These are phyloP conservation scores for Globisporangium radiosum DNA, from an alignment of 352 stramenopile genomes.

Conservation along the genomic window DNA sequence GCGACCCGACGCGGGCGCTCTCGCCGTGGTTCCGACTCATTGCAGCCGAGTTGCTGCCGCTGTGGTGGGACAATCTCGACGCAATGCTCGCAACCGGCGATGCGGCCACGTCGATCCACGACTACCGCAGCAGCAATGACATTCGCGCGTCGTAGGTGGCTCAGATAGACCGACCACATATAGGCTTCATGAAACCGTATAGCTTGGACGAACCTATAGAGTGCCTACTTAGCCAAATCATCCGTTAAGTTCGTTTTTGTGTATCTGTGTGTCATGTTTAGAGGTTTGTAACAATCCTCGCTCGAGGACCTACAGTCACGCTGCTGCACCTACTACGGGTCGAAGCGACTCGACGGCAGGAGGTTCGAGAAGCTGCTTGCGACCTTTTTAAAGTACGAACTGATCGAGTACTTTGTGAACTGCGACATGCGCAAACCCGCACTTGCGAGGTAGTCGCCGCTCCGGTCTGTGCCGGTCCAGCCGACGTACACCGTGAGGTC, in stretches of 20 bases:
- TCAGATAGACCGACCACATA: too few species aligned
- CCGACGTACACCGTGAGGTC: slow-evolving; percentile 74
- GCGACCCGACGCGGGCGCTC: slow-evolving; percentile 47
- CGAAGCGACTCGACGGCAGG: slow-evolving; percentile 38
- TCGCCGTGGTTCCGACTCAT: slow-evolving; percentile 87
- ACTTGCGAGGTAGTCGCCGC: slow-evolving; percentile 75
- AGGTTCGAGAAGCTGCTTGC: slow-evolving; percentile 43
- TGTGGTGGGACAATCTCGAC: slow-evolving; percentile 73
- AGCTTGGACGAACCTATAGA: too few species aligned
- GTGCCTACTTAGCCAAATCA: too few species aligned
- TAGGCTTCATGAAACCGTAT: too few species aligned
- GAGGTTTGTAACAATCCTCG: not conserved
- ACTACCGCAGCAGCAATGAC: slow-evolving; percentile 26
- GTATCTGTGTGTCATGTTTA: not conserved
- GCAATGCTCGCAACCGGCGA: slow-evolving; percentile 46
- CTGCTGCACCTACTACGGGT: slow-evolving; percentile 14
- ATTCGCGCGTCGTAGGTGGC: too few species aligned
- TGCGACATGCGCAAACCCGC: slow-evolving; percentile 73
- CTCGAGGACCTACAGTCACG: slow-evolving; percentile 1
- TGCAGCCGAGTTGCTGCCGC: slow-evolving; percentile 50
- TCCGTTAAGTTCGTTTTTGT: too few species aligned
- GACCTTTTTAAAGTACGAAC: slow-evolving; percentile 66
- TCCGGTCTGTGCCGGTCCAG: slow-evolving; percentile 74
- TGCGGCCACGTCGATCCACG: slow-evolving; percentile 43
- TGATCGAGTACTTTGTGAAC: slow-evolving; percentile 81